Base-by-base conservation (phyloP, 139 green algal genomes). In the Coccomyxa sp. region DNA sequence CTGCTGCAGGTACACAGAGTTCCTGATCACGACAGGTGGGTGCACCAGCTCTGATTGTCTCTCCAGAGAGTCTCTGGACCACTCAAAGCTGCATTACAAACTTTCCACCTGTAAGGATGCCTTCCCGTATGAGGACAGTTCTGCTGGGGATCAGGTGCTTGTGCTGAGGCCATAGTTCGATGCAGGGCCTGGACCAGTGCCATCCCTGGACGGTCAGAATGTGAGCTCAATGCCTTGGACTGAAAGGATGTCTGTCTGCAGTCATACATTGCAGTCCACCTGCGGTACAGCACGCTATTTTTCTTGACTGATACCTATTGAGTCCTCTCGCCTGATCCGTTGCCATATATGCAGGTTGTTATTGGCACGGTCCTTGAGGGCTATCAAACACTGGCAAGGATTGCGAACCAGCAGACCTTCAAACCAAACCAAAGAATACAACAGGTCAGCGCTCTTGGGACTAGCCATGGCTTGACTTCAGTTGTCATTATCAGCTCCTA, bases 301-400 rank as follows among this genome's bases (percentile, higher is more conserved):
- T n/a, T n/a, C n/a, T n/a, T n/a, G n/a, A n/a, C n/a, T n/a, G n/a
- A n/a, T n/a, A n/a, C n/a, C n/a, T n/a, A n/a, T n/a, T n/a, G n/a
- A n/a, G n/a, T n/a, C n/a, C n/a, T n/a, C n/a, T n/a, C n/a, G n/a
- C n/a, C n/a, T n/a, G n/a, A n/a, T n/a, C n/a, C n/a, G n/a, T n/a
- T n/a, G n/a, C n/a, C n/a, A n/a, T n/a, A n/a, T n/a, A n/a, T n/a
- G n/a, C n/a, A n/a, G n/a, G n/a, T 94, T 35, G 89, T 93, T 31
- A 90, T 96, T 83, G 92, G 92, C 0, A 76, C 84, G n/a, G 86
- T 95, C 18, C 29, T 90, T 73, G 80, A 88, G 34, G 89, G 89
- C 39, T 82, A 90, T 79, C 70, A 77, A 33, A 81, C 86, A 2
- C 79, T 92, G n/a, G 76, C 40, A 29, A 73, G 37, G 18, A 82